Evolutionary conservation across 768 basidiomycete species (phyloP).

Genomic region (Tylopilus cervinicoccineus): DNA sequence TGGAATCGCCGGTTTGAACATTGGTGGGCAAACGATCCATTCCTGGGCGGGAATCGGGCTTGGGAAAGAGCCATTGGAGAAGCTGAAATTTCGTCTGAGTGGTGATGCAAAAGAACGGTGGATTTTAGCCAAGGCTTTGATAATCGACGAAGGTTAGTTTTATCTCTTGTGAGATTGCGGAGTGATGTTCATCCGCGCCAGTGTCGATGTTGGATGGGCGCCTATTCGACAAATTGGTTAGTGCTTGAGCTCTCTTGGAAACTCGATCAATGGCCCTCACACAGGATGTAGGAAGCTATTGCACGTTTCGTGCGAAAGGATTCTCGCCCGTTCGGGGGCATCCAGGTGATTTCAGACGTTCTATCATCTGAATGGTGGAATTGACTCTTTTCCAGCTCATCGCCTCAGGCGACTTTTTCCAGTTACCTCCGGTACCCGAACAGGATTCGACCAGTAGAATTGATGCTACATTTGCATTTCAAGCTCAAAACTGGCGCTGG

Average conservation of each 20-base stretch:
- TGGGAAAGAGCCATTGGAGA: slow-evolving; percentile 46
- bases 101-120: slow-evolving; percentile 39
- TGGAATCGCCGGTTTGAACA: slow-evolving; percentile 65
- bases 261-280: slow-evolving; percentile 1
- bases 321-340: slow-evolving; percentile 57
- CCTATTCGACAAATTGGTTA: slow-evolving; percentile 67
- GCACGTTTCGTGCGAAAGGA: slow-evolving; percentile 41
- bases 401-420: slow-evolving; percentile 77
- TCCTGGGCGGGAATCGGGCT: slow-evolving; percentile 63
- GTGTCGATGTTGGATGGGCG: slow-evolving; percentile 76
- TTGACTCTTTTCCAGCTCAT: slow-evolving; percentile 47
- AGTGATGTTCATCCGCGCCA: slow-evolving; percentile 15
- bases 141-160: slow-evolving; percentile 71
- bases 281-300: slow-evolving; percentile 30
- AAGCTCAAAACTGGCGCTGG: slow-evolving; percentile 54
- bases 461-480: slow-evolving; percentile 59
- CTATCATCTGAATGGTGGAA: background rate
- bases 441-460: slow-evolving; percentile 47
- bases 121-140: slow-evolving; percentile 47
- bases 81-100: slow-evolving; percentile 37
- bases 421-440: slow-evolving; percentile 67
- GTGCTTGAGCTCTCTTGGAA: slow-evolving; percentile 33
- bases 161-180: background rate
- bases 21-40: slow-evolving; percentile 66
- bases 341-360: slow-evolving; percentile 42